Evolutionary conservation across 1,139 yeast genomes (phyloP), one percentile per base, ranked within the genome.

Genomic region (Saccharomyces hybrid): DNA sequence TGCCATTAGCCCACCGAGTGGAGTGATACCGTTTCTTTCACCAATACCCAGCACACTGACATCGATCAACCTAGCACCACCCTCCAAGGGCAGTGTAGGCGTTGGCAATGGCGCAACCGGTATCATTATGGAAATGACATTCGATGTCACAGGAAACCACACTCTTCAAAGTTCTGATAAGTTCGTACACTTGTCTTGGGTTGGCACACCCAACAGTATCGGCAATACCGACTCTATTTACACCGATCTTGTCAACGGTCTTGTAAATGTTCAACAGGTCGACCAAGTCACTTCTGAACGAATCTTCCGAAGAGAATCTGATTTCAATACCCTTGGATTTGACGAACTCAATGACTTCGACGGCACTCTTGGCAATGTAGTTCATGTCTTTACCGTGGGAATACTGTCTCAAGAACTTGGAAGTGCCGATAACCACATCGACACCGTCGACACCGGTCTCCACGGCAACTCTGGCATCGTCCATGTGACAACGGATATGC

Each of bases 361-460:
- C 81, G 49, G 99, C 99, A 67, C 88, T 79, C 78, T 93, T 88
- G 68, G 98, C 96, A 73, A 93, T 93, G 78, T 93, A 93, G 74
- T 88, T 87, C 98, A 93, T 93, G 76, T 93, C 99, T 79, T 93
- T 93, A 71, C 99, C 99, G 73, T 93, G 98, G 21, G 97, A 88
- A 73, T 83, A 91, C 74, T 91, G 87, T 76, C 98, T 86, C 69
- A 93, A 79, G 73, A 90, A 93, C 73, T 88, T 96, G 19, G 98
- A 91, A 29, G 99, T 93, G 62, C 98, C 99, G 74, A 93, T 93
- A 54, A 93, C 98, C 53, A 93, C 97, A 75, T 93, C 98, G 57
- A 93, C 98, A 75, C 99, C 99, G 71, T 93, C 98, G 58, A 93
- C 98, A 71, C 99, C 98, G 49, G 98, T 93, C 70, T 89, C 91